Base-by-base conservation (phyloP, 495 filamentous ascomycete species). In the Trichoderma asperelloides region DNA sequence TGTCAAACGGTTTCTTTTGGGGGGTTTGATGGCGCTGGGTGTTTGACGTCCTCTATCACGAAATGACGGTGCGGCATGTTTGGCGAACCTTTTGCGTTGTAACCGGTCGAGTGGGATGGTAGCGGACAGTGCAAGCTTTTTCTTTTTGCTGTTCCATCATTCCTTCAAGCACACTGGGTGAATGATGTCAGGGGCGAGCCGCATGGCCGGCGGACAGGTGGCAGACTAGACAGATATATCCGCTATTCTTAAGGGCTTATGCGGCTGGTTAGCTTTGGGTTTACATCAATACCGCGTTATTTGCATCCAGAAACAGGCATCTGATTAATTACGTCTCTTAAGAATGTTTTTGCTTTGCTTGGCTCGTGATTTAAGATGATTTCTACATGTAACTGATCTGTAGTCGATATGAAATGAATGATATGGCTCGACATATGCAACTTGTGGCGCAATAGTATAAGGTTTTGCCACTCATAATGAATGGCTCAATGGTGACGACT, bases 161-260 rank as follows among this genome's bases (percentile, higher is more conserved):
- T 33, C 18, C 33, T 64, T 64, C 62, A n/a, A 9, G 2, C 25
- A 21, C n/a, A 30, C 21, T n/a, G 62, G 9, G 23, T 30, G 16
- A 16, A 60, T 60, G 55, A 60, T 60, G 55, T 25, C 28, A 21
- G 33, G n/a, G 62, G 40, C 39, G 33, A 40, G 62, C 23, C 62
- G 62, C 33, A 64, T 43, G 62, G 62, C 62, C 62, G 64, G 64
- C 64, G 64, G 64, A 33, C 13, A 49, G 43, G 65, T 33, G 47
- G 65, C 65, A 66, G 65, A 66, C 47, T 51, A 66, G 45, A 33
- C 27, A 66, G 65, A 66, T 49, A 55, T 37, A 49, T 49, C 30
- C 43, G 45, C 37, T 66, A 37, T 55, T 55, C 43, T 37, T 37
- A 55, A 33, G 40, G 65, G 65, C 28, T 25, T 57, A 37, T 33